These are phyloP conservation scores for Dendrobium huoshanense DNA, from an alignment of 106 monocot species.

Conservation along the genomic window DNA sequence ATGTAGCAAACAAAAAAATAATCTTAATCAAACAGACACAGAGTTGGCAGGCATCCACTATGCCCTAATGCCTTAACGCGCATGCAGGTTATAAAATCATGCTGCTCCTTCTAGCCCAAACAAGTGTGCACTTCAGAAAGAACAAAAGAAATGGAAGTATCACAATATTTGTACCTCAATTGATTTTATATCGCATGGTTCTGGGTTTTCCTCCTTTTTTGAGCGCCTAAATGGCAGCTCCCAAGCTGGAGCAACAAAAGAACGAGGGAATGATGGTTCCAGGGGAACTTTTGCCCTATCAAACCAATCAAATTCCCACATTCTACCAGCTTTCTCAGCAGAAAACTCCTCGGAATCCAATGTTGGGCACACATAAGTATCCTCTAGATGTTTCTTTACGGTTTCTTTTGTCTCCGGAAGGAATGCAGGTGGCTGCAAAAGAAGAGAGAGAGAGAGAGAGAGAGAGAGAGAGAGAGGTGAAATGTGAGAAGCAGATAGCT, in stretches of 20 bases:
- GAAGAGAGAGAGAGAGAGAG: no score
- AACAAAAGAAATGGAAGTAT: neutral
- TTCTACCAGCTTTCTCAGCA: conserved; percentile 49
- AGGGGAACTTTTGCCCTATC: conserved; percentile 46
- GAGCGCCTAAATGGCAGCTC: conserved; percentile 76
- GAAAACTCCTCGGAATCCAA: conserved; percentile 66
- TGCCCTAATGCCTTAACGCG: neutral
- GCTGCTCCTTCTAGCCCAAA: neutral
- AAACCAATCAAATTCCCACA: conserved; percentile 94
- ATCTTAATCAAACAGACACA: neutral
- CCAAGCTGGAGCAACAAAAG: conserved; percentile 53
- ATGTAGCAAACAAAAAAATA: neutral
- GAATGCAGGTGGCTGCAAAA: conserved; percentile 75
- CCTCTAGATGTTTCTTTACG: conserved; percentile 58
- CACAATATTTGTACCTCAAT: conserved; percentile 27
- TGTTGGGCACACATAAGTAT: conserved; percentile 57
- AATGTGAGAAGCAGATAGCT: neutral
- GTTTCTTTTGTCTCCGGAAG: conserved; percentile 57
- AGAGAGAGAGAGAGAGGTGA: neutral
- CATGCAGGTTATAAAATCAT: neutral
- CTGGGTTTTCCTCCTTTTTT: conserved; percentile 5
- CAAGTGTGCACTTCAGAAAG: neutral
- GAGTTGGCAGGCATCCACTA: neutral
- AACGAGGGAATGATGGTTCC: conserved; percentile 61
- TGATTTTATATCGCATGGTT: conserved; percentile 40